phyloP scores from a whole-genome alignment of 2,329 filamentous ascomycete genomes.

The Diplodia corticola region DNA sequence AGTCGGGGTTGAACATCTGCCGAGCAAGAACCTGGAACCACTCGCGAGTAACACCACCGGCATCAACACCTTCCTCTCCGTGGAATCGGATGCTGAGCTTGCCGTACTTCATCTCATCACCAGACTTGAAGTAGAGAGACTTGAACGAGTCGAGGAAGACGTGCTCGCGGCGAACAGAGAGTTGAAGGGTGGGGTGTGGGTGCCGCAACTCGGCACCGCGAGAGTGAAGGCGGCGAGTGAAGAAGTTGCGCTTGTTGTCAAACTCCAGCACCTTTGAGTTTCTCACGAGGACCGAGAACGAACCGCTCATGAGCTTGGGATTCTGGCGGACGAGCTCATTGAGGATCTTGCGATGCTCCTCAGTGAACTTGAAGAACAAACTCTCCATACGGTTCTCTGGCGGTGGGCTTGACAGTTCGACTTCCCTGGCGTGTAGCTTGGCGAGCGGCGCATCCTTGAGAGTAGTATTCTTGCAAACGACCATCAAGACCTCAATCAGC shows the following conservation, averaged over 20 bases:
- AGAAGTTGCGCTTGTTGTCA: constrained; percentile 99
- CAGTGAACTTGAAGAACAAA: constrained; percentile 95
- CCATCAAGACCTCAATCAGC: constrained; percentile 95
- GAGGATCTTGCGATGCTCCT: constrained; percentile 94
- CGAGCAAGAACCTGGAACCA: constrained; percentile 98
- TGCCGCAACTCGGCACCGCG: constrained; percentile 70
- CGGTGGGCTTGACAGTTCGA: constrained; percentile 71
- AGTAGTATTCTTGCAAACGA: constrained; percentile 97
- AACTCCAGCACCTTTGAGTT: constrained; percentile 99
- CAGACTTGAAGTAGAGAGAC: constrained; percentile 94
- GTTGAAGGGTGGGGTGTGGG: constrained; percentile 74
- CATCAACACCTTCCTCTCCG: constrained; percentile 95
- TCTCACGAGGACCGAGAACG: constrained; percentile 92
- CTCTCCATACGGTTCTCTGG: constrained; percentile 82
- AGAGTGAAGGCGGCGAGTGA: constrained; percentile 87
- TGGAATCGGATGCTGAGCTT: constrained; percentile 98
- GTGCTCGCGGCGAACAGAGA: constrained; percentile 87
- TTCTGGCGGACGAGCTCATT: constrained; percentile 97
- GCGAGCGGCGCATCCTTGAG: constrained; percentile 63
- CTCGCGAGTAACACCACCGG: constrained; percentile 93
- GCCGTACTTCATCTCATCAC: constrained; percentile 98
- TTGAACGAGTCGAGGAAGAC: constrained; percentile 99
- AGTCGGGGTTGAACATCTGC: constrained; percentile 99
- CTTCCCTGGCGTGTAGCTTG: constrained; percentile 58
- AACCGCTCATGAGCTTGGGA: constrained; percentile 97